Base-by-base conservation (phyloP, 306 rosid species). In the Begonia masoniana region DNA sequence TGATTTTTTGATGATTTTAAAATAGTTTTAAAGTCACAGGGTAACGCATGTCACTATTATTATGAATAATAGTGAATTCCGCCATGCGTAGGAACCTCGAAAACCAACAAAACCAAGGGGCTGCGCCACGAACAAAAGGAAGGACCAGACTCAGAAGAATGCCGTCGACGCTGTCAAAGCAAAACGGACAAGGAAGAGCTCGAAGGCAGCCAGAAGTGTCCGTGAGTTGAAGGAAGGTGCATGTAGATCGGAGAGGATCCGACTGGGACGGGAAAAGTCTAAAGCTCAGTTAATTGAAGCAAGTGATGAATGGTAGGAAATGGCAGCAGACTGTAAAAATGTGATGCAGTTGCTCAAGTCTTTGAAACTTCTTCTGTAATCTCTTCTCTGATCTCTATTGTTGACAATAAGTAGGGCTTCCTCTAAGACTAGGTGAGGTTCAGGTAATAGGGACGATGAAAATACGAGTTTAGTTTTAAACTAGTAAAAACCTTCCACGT, bases 41-140 rank as follows among this genome's bases (percentile, higher is more conserved):
- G n/a, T n/a, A n/a, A n/a, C n/a, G n/a, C n/a, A n/a, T n/a, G n/a
- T n/a, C n/a, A n/a, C n/a, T n/a, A n/a, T n/a, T n/a, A n/a, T n/a
- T n/a, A n/a, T n/a, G n/a, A n/a, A n/a, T n/a, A n/a, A n/a, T n/a
- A n/a, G n/a, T n/a, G n/a, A n/a, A n/a, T n/a, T n/a, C n/a, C n/a
- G n/a, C n/a, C n/a, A n/a, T n/a, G n/a, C n/a, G n/a, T n/a, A n/a
- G n/a, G n/a, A n/a, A n/a, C n/a, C n/a, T n/a, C n/a, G n/a, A n/a
- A n/a, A n/a, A n/a, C n/a, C n/a, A n/a, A n/a, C n/a, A n/a, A 75
- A 74, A 47, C 84, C 82, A 0, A 72, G 88, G 51, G 96, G 96
- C 19, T 1, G 19, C 19, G 19, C 19, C 19, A 17, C 19, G 19
- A 17, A 17, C 19, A 17, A 17, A 1, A 17, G 19, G 19, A 17